Base-by-base conservation (phyloP, 352 stramenopile species). In the Saprolegnia parasitica region DNA sequence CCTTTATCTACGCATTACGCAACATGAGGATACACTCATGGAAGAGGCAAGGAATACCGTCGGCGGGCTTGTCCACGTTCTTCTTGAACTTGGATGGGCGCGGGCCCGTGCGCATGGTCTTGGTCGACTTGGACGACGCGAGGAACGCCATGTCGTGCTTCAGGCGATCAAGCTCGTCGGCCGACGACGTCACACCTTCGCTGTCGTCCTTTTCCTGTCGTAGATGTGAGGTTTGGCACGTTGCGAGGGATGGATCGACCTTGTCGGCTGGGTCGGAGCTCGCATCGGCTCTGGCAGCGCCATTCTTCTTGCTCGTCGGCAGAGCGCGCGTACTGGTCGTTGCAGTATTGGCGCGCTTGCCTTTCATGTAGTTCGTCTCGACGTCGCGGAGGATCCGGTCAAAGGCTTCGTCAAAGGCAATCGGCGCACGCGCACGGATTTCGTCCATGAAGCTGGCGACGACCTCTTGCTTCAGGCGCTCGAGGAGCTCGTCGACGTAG, bases 401-500 rank as follows among this genome's bases (percentile, higher is more conserved):
- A 61, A 96, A 96, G 71, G 87, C 83, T 49, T 81, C 76, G 65
- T 94, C 86, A 75, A 88, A 96, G 65, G 73, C 65, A 56, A 96
- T 86, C n/a, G 81, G 79, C 39, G 78, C 75, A 46, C 74, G 75
- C 37, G 76, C 75, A 50, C 45, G 47, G 62, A 95, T 93, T 76
- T 91, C 80, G 37, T 87, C 78, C 11, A 80, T 83, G 72, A 94
- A 95, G 32, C 79, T 71, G 35, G 75, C 72, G 26, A 92, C 77
- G 68, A 94, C 92, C 55, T 93, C 87, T 40, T 74, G 64, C 67
- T 92, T 91, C 47, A 97, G 89, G 39, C 81, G 81, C 62, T 96
- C 87, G 24, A 97, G 84, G 54, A 97, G 77, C 67, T 97, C 90
- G 32, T 97, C 90, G 35, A 96, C 85, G 76, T 97, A 98, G 50